phyloP scores from a whole-genome alignment of 2,329 filamentous ascomycete genomes.

The Myriosclerotinia curreyana region DNA sequence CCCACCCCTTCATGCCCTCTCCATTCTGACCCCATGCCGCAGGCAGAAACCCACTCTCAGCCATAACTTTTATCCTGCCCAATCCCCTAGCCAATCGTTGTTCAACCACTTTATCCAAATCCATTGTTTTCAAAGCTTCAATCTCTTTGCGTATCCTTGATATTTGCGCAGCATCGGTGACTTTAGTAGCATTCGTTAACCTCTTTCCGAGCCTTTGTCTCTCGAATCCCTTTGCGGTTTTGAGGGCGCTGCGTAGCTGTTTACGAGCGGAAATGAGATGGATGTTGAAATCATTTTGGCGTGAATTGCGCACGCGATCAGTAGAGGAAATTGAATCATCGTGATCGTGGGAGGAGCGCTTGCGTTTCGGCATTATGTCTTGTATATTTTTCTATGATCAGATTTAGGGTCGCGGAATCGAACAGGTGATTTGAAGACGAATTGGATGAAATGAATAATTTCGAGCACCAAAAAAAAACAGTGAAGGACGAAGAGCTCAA shows the following conservation, averaged over 20 bases:
- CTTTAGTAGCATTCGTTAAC: slow-evolving; percentile 50
- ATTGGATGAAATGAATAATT: neutral
- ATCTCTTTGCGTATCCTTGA: slow-evolving; percentile 61
- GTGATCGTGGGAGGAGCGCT: slow-evolving; percentile 42
- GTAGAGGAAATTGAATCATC: slow-evolving; percentile 12
- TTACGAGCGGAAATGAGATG: slow-evolving; percentile 55
- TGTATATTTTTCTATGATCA: neutral
- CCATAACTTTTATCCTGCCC: slow-evolving; percentile 49
- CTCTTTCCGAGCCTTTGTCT: slow-evolving; percentile 68
- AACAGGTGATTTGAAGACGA: neutral
- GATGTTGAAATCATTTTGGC: slow-evolving; percentile 44
- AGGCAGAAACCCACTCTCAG: slow-evolving; percentile 46
- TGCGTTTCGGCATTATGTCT: slow-evolving; percentile 55
- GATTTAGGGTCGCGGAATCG: neutral
- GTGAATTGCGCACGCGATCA: slow-evolving; percentile 39
- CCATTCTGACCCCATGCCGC: slow-evolving; percentile 22
- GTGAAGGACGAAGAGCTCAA: slow-evolving; percentile 6
- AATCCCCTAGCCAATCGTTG: slow-evolving; percentile 50
- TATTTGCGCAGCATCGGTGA: slow-evolving; percentile 49
- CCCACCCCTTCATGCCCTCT: slow-evolving; percentile 38
- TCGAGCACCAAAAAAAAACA: slow-evolving; percentile 1
- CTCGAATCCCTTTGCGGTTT: slow-evolving; percentile 72
- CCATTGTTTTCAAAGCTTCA: slow-evolving; percentile 49
- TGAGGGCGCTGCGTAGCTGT: slow-evolving; percentile 64
- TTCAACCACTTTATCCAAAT: slow-evolving; percentile 46